A percentile compares a stretch with the other conserved stretches of the same genome.
Conservation (phyloP, 495 filamentous ascomycete species). For the Oleoguttula mirabilis region DNA sequence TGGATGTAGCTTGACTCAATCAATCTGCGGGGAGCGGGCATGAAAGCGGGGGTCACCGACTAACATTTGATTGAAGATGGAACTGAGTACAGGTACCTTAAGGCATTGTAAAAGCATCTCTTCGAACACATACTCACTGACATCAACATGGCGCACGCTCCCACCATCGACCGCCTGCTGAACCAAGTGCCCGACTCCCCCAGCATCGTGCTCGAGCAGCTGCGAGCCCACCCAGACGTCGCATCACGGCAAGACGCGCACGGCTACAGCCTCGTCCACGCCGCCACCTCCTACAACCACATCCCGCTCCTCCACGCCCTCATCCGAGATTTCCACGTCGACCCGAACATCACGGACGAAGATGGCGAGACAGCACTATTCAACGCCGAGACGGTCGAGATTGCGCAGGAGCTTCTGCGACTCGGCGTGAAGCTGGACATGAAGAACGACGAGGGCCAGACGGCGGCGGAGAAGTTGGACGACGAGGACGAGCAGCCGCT, state of each 20-base stretch:
- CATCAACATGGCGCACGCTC: slow-evolving; percentile 1
- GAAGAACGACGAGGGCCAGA: slow-evolving; percentile 28
- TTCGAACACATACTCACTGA: too few relatives aligned
- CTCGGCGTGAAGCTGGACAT: slow-evolving; percentile 49
- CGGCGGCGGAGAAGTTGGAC: slow-evolving; percentile 33
- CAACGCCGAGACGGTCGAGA: slow-evolving; percentile 61
- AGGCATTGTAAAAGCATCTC: too few relatives aligned
- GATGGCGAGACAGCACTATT: slow-evolving; percentile 89
- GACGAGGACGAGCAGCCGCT: slow-evolving; percentile 33
- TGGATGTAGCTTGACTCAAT: too few relatives aligned
- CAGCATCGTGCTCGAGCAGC: slow-evolving; percentile 22
- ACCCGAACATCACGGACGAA: slow-evolving; percentile 70
- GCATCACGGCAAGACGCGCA: slow-evolving; percentile 27
- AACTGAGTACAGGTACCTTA: too few relatives aligned
- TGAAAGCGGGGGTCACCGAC: too few relatives aligned
- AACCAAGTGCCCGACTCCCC: slow-evolving; percentile 31
- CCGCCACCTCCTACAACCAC: slow-evolving; percentile 83
- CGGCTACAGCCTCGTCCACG: slow-evolving; percentile 79
- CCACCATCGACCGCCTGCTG: slow-evolving; percentile 29
- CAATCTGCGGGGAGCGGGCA: too few relatives aligned
- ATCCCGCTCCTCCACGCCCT: slow-evolving; percentile 64
- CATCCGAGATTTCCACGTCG: slow-evolving; percentile 61
- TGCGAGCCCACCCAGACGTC: slow-evolving; percentile 25
- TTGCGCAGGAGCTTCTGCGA: slow-evolving; percentile 72
- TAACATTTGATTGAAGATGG: too few relatives aligned